Percentiles rank a stretch among this genome's conserved stretches.
phyloP scores from a whole-genome alignment of 306 rosid species.

The Quillaja saponaria region DNA sequence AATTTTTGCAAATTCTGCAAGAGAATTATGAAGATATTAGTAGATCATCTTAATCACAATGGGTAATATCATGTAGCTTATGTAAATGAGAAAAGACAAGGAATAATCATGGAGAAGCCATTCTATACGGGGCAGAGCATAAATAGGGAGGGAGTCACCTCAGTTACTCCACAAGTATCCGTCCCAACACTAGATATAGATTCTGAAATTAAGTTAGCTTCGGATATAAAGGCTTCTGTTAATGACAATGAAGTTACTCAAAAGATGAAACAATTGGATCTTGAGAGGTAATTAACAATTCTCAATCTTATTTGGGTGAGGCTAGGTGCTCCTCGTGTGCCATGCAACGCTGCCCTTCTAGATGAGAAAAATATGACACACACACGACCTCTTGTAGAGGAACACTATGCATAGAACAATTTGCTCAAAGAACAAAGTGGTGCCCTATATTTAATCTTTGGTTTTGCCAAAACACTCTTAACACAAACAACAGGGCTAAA shows the following conservation, averaged over 20 bases:
- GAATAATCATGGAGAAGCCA: constrained; percentile 16
- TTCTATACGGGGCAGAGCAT: constrained; percentile 45
- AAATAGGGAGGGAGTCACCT: constrained; percentile 28
- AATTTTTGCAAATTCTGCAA: background rate
- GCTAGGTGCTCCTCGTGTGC: too few species aligned
- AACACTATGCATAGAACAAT: too few species aligned
- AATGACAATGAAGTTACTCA: constrained; percentile 31
- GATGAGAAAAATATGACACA: too few species aligned
- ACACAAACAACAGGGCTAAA: constrained; percentile 34
- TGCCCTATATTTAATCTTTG: background rate
- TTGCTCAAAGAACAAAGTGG: too few species aligned
- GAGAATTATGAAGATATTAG: background rate
- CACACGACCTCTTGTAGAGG: too few species aligned
- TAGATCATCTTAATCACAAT: background rate
- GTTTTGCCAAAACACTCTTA: background rate
- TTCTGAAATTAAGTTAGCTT: constrained; percentile 40
- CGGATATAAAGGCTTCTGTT: constrained; percentile 19
- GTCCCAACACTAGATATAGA: constrained; percentile 35
- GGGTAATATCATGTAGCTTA: constrained; percentile 32
- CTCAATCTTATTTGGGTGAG: background rate
- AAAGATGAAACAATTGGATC: constrained; percentile 53
- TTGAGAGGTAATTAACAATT: constrained; percentile 31
- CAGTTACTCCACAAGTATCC: constrained; percentile 19
- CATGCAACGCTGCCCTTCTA: too few species aligned
- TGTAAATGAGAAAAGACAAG: constrained; percentile 47